Evolutionary conservation across 352 stramenopile genomes (phyloP).

Genomic region (Globisporangium heterothallicum): DNA sequence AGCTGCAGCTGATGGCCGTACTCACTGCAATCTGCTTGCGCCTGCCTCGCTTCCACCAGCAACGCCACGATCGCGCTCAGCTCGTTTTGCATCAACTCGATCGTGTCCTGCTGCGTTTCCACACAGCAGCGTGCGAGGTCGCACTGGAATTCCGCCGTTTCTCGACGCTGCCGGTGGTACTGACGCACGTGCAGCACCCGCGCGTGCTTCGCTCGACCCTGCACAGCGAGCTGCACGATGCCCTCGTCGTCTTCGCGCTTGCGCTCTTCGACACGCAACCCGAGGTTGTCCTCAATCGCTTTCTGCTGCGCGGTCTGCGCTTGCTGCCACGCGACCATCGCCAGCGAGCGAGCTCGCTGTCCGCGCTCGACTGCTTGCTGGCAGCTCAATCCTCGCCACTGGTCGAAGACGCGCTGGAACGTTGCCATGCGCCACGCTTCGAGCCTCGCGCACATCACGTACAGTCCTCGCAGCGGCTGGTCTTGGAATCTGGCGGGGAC

Average conservation of each 20-base stretch:
- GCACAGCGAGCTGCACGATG: slow-evolving; percentile 15
- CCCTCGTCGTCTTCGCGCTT: slow-evolving; percentile 10
- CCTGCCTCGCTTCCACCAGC: slow-evolving; percentile 28
- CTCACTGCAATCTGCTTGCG: slow-evolving; percentile 28
- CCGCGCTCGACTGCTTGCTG: slow-evolving; percentile 15
- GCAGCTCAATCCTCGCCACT: slow-evolving; percentile 21
- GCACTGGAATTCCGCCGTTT: slow-evolving; percentile 18
- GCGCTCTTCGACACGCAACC: slow-evolving; percentile 11
- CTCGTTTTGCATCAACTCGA: slow-evolving; percentile 32
- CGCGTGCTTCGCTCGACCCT: slow-evolving; percentile 18
- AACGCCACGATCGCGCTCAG: slow-evolving; percentile 23
- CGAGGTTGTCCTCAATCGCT: slow-evolving; percentile 24
- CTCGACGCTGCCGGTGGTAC: slow-evolving; percentile 18
- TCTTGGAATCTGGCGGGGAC: slow-evolving; percentile 12
- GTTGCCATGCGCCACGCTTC: slow-evolving; percentile 16
- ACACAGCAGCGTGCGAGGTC: slow-evolving; percentile 32
- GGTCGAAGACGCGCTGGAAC: slow-evolving; percentile 14
- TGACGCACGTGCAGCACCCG: slow-evolving; percentile 16
- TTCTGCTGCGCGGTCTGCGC: slow-evolving; percentile 22
- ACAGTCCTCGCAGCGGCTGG: slow-evolving; percentile 27
- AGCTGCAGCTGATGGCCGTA: slow-evolving; percentile 26
- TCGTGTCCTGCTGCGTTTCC: slow-evolving; percentile 28
- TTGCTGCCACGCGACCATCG: slow-evolving; percentile 13
- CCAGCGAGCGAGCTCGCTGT: slow-evolving; percentile 3
- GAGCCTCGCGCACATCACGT: slow-evolving; percentile 17